A percentile compares a stretch with the other conserved stretches of the same genome.
These are phyloP conservation scores for Perilla frutescens DNA, from an alignment of 257 asterid genomes.

Conservation along the genomic window DNA sequence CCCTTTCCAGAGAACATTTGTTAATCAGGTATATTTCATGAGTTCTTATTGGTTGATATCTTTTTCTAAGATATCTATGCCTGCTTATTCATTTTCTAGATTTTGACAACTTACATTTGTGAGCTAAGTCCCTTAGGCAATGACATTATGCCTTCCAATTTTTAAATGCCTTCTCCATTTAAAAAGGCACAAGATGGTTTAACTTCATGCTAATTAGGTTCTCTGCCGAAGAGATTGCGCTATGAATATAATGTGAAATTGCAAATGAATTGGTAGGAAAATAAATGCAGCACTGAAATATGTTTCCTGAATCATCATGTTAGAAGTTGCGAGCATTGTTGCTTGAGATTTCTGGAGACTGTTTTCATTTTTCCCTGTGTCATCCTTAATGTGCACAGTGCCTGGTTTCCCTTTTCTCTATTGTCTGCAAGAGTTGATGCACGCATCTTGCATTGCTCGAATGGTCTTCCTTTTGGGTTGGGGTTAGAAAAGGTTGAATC, in stretches of 20 bases:
- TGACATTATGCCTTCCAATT: conserved; percentile 19
- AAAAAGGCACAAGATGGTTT: conserved; percentile 15
- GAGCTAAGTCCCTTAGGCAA: conserved; percentile 11
- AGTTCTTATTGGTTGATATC: conserved; percentile 30
- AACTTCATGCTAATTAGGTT: conserved; percentile 7
- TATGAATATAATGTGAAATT: background rate
- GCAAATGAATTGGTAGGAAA: background rate
- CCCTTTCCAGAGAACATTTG: conserved; percentile 94
- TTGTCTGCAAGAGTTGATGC: background rate
- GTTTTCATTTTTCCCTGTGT: background rate
- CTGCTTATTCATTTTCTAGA: background rate
- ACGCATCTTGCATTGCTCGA: background rate
- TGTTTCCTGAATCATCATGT: conserved; percentile 24
- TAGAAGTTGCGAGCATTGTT: conserved; percentile 12
- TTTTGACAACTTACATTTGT: conserved; percentile 8
- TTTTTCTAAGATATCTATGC: conserved; percentile 3
- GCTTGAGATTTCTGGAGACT: conserved; percentile 29
- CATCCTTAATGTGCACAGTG: conserved; percentile 10
- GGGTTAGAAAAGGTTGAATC: conserved; percentile 22
- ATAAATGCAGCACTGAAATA: background rate
- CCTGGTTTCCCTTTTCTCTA: conserved; percentile 14
- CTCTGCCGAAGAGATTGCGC: background rate
- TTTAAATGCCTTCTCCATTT: conserved; percentile 9
- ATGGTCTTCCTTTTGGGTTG: background rate
- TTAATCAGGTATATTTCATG: conserved; percentile 71